These are phyloP conservation scores for Pichia sp. DNA, from an alignment of 1,139 yeast genomes.

Conservation along the genomic window DNA sequence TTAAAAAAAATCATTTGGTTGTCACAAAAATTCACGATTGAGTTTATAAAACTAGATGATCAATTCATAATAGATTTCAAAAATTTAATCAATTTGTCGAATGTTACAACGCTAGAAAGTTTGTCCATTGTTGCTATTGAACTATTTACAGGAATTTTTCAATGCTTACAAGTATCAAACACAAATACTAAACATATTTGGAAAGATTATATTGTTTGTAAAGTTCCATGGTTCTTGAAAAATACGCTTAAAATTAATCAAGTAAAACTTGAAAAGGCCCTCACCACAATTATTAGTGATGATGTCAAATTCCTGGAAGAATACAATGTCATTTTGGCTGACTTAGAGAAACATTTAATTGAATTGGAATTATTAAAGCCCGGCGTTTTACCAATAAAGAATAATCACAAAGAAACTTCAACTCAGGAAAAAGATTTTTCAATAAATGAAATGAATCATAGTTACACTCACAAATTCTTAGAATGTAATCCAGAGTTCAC, in stretches of 20 bases:
- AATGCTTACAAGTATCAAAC: slow-evolving; percentile 23
- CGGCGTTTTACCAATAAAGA: slow-evolving; percentile 8
- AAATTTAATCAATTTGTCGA: slow-evolving; percentile 23
- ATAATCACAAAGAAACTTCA: not conserved
- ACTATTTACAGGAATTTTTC: slow-evolving; percentile 22
- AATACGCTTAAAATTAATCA: slow-evolving; percentile 25
- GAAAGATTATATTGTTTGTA: slow-evolving; percentile 23
- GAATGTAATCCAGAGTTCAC: slow-evolving; percentile 30
- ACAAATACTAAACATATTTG: slow-evolving; percentile 19
- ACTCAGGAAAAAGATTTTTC: not conserved
- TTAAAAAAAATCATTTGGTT: slow-evolving; percentile 29
- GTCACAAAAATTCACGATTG: slow-evolving; percentile 25
- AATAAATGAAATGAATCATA: slow-evolving; percentile 15
- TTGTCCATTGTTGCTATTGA: slow-evolving; percentile 26
- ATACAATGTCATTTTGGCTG: slow-evolving; percentile 14
- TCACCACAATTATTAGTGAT: slow-evolving; percentile 1
- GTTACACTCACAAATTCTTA: slow-evolving; percentile 22
- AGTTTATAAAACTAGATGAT: slow-evolving; percentile 24
- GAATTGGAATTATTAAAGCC: slow-evolving; percentile 21
- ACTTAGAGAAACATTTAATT: slow-evolving; percentile 19
- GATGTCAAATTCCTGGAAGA: slow-evolving; percentile 11
- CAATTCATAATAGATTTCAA: slow-evolving; percentile 25
- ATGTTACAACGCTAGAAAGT: slow-evolving; percentile 27
- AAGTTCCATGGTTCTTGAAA: slow-evolving; percentile 23
- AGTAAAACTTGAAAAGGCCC: slow-evolving; percentile 19